Percentiles rank a stretch among this genome's conserved stretches.
phyloP scores from a whole-genome alignment of 495 filamentous ascomycete species.

The Daldinia decipiens region DNA sequence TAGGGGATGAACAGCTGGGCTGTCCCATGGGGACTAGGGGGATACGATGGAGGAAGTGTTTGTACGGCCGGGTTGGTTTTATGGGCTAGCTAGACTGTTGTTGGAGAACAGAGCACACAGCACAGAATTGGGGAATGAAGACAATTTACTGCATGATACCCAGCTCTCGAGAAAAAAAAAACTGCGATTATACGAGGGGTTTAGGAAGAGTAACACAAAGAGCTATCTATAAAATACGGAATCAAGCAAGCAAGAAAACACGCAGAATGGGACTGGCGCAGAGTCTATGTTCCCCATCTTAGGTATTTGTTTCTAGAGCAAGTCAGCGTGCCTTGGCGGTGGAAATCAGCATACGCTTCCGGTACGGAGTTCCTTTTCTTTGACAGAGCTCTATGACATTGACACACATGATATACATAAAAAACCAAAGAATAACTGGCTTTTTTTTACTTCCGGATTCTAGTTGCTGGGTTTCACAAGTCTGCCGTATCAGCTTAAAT shows the following conservation, averaged over 20 bases:
- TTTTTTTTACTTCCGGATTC: neutral
- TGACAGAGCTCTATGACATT: neutral
- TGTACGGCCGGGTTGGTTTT: slow-evolving; percentile 25
- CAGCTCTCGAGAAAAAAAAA: slow-evolving; percentile 37
- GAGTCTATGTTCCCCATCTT: neutral
- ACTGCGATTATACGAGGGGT: slow-evolving; percentile 22
- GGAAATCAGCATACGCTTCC: slow-evolving; percentile 5
- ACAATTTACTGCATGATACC: slow-evolving; percentile 38
- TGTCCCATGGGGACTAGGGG: slow-evolving; percentile 9
- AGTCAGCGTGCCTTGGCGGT: neutral
- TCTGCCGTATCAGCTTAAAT: neutral
- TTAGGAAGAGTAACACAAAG: slow-evolving; percentile 18
- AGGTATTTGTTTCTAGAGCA: slow-evolving; percentile 12
- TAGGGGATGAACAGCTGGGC: slow-evolving; percentile 8
- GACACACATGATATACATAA: neutral
- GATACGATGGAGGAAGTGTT: slow-evolving; percentile 8
- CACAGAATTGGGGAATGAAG: slow-evolving; percentile 34
- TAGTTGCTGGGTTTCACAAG: neutral
- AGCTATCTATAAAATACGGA: slow-evolving; percentile 22
- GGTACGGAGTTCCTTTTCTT: neutral
- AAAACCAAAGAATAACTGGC: neutral
- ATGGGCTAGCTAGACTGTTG: slow-evolving; percentile 33
- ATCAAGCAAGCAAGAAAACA: slow-evolving; percentile 18
- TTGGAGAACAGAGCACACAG: slow-evolving; percentile 27
- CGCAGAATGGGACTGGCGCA: neutral